Conservation (phyloP, 2,329 filamentous ascomycete genomes). For the Ceratocystis cacaofunesta region DNA sequence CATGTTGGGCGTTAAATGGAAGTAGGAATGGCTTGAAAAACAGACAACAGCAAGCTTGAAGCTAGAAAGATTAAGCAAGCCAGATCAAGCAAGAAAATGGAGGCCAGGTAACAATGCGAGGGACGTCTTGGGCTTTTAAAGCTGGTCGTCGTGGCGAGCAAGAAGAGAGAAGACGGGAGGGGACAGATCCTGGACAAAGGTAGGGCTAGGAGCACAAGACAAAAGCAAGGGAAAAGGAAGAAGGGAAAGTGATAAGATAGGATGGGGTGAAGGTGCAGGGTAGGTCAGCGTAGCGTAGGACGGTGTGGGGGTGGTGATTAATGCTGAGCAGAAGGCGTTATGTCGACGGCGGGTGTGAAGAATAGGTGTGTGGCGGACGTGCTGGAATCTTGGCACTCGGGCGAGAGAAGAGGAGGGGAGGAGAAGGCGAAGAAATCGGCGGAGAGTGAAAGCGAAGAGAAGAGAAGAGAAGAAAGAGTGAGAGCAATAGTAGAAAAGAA, state of each 20-base stretch:
- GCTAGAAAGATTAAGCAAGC: background rate
- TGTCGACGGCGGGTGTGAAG: background rate
- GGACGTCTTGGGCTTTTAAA: background rate
- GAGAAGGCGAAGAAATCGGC: background rate
- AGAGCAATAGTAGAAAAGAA: background rate
- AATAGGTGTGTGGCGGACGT: background rate
- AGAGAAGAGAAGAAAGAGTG: background rate
- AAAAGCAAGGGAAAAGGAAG: background rate
- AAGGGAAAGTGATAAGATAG: background rate
- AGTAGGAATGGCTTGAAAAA: background rate
- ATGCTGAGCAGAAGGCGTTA: background rate
- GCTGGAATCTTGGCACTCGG: background rate
- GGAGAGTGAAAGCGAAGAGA: background rate
- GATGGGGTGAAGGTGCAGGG: background rate
- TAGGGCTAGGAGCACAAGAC: background rate
- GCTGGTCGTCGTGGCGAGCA: background rate
- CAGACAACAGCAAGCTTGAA: background rate
- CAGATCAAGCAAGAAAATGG: background rate
- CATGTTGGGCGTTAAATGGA: conserved; percentile 29
- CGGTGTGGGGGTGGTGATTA: background rate
- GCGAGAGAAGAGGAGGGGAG: background rate
- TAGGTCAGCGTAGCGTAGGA: background rate
- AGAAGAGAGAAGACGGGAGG: background rate
- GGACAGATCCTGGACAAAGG: background rate
- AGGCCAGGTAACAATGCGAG: background rate